Conservation (phyloP, 306 rosid genomes). For the Rosa multiflora region DNA sequence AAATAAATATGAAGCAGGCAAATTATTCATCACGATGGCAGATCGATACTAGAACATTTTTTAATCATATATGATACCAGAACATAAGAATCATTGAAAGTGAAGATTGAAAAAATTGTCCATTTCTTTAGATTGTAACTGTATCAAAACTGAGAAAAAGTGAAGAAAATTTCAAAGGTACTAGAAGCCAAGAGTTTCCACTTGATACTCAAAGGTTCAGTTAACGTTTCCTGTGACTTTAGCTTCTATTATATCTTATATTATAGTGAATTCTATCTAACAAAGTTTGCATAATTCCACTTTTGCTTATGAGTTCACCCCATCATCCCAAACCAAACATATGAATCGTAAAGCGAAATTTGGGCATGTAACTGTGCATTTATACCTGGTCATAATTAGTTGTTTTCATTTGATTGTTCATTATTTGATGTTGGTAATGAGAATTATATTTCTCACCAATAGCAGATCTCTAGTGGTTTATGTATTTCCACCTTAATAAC, state of each 20-base stretch:
- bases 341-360: neutral
- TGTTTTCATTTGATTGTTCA: neutral
- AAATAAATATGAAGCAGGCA: slow-evolving; percentile 25
- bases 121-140: neutral
- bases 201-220: slow-evolving; percentile 1
- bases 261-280: neutral
- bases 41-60: neutral
- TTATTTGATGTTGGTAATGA: neutral
- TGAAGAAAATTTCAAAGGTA: neutral
- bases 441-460: neutral
- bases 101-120: no score
- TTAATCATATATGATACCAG: neutral
- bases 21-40: slow-evolving; percentile 13
- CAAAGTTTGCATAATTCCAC: neutral
- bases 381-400: neutral
- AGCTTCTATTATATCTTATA: neutral
- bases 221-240: neutral
- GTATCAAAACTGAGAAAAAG: slow-evolving; percentile 13
- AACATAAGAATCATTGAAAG: neutral
- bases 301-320: neutral
- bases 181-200: slow-evolving; percentile 6
- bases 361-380: neutral
- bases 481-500: neutral
- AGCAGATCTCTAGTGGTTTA: neutral
- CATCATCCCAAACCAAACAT: neutral